phyloP scores from a whole-genome alignment of 768 basidiomycete species.

The Rhizopogon roseolus region DNA sequence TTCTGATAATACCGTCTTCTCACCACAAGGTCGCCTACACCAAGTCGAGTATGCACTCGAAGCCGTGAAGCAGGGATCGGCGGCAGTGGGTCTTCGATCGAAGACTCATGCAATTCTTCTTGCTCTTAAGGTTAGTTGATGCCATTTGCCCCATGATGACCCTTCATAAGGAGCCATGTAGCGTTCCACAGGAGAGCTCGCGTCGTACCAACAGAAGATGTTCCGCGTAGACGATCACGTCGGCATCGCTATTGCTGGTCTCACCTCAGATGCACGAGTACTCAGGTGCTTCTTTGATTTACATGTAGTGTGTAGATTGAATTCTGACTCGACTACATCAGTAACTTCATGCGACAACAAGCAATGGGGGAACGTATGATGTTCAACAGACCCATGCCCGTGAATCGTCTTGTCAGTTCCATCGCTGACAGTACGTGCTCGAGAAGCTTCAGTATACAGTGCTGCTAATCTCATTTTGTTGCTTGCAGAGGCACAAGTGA shows the following conservation, averaged over 20 bases:
- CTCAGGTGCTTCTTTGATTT: slow-evolving; percentile 54
- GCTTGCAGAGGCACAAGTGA: slow-evolving; percentile 87
- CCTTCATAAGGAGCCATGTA: slow-evolving; percentile 26
- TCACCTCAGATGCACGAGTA: slow-evolving; percentile 97
- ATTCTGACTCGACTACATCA: slow-evolving; percentile 26
- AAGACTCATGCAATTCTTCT: slow-evolving; percentile 92
- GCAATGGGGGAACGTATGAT: slow-evolving; percentile 94
- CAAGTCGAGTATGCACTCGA: slow-evolving; percentile 99
- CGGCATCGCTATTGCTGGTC: slow-evolving; percentile 98
- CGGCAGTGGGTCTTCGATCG: slow-evolving; percentile 94
- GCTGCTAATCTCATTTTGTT: neutral
- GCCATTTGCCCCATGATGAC: neutral
- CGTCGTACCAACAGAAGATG: slow-evolving; percentile 99
- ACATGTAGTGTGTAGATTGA: neutral
- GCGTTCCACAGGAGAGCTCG: slow-evolving; percentile 97
- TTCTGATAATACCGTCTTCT: slow-evolving; percentile 97
- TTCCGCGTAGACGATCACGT: slow-evolving; percentile 99
- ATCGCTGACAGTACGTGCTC: slow-evolving; percentile 86
- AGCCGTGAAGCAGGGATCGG: slow-evolving; percentile 99
- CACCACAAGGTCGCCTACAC: slow-evolving; percentile 93
- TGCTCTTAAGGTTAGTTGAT: slow-evolving; percentile 74
- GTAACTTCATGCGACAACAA: slow-evolving; percentile 99
- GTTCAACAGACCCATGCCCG: slow-evolving; percentile 92
- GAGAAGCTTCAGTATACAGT: neutral
- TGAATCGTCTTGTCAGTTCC: slow-evolving; percentile 86